These are phyloP conservation scores for Manihot esculenta DNA, from an alignment of 441 rosid genomes.

Conservation along the genomic window DNA sequence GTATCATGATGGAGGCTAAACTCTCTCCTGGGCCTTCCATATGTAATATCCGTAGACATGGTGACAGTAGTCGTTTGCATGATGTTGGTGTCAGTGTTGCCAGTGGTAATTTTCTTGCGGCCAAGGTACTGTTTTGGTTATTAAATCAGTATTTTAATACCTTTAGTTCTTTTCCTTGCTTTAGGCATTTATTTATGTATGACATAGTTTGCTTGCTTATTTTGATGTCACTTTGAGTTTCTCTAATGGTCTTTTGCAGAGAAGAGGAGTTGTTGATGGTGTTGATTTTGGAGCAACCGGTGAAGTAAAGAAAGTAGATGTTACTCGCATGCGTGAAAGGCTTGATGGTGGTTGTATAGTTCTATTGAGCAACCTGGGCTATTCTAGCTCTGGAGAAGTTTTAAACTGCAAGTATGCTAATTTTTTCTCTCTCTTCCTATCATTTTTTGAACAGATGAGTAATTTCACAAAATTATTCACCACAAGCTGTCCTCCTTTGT, in stretches of 20 bases:
- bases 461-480: background rate
- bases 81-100: constrained; percentile 94
- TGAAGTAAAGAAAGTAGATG: constrained; percentile 91
- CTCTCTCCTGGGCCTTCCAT: constrained; percentile 94
- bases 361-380: constrained; percentile 82
- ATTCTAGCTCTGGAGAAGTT: constrained; percentile 96
- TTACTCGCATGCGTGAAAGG: constrained; percentile 75
- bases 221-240: constrained; percentile 4
- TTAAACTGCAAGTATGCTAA: constrained; percentile 89
- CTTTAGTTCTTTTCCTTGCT: background rate
- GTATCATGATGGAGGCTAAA: constrained; percentile 81
- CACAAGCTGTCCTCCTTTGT: background rate
- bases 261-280: constrained; percentile 90
- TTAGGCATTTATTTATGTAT: background rate
- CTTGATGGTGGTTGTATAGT: constrained; percentile 86
- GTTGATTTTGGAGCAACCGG: constrained; percentile 97
- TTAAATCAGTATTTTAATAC: background rate
- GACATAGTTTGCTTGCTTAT: background rate
- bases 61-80: constrained; percentile 82
- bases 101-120: constrained; percentile 96
- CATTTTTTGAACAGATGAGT: background rate
- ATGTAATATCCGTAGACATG: constrained; percentile 79
- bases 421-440: background rate
- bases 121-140: constrained; percentile 53
- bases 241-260: constrained; percentile 43